phyloP scores from a whole-genome alignment of 1,284 basidiomycete genomes.

The Hemileia vastatrix region DNA sequence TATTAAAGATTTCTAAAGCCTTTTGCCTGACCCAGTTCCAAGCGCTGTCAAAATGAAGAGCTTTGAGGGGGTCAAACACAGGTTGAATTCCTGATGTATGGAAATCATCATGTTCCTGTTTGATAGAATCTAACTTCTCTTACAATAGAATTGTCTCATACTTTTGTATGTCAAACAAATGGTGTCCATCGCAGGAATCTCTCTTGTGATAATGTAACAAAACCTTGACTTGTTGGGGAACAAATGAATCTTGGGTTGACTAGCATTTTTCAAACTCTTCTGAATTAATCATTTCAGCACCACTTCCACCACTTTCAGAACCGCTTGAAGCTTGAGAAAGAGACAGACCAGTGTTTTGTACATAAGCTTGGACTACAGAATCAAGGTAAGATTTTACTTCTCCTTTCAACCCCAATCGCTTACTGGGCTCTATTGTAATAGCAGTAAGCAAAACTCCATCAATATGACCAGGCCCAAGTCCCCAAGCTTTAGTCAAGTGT shows the following conservation, averaged over 20 bases:
- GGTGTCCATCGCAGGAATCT: constrained; percentile 82
- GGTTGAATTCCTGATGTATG: constrained; percentile 94
- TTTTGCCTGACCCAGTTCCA: constrained; percentile 90
- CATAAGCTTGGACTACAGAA: constrained; percentile 71
- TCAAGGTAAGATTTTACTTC: constrained; percentile 95
- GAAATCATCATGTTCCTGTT: constrained; percentile 76
- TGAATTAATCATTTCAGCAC: constrained; percentile 66
- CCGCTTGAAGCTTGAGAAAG: constrained; percentile 59
- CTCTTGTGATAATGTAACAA: constrained; percentile 91
- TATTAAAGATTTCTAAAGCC: constrained; percentile 19
- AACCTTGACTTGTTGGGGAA: constrained; percentile 83
- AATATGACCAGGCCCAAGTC: constrained; percentile 74
- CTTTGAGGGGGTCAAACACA: constrained; percentile 85
- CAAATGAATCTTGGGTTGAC: constrained; percentile 81
- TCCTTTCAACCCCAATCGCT: constrained; percentile 78
- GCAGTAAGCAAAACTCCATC: constrained; percentile 86
- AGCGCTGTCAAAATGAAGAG: constrained; percentile 91
- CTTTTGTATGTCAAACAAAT: constrained; percentile 78
- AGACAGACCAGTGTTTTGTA: constrained; percentile 73
- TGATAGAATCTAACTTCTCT: constrained; percentile 74
- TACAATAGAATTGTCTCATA: constrained; percentile 63
- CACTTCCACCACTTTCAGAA: constrained; percentile 41
- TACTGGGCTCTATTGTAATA: constrained; percentile 83
- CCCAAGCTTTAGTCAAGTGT: constrained; percentile 83
- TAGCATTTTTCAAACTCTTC: constrained; percentile 98